A percentile compares a stretch with the other conserved stretches of the same genome.
Conservation (phyloP, 352 stramenopile species). For the Phytopythium vexans region DNA sequence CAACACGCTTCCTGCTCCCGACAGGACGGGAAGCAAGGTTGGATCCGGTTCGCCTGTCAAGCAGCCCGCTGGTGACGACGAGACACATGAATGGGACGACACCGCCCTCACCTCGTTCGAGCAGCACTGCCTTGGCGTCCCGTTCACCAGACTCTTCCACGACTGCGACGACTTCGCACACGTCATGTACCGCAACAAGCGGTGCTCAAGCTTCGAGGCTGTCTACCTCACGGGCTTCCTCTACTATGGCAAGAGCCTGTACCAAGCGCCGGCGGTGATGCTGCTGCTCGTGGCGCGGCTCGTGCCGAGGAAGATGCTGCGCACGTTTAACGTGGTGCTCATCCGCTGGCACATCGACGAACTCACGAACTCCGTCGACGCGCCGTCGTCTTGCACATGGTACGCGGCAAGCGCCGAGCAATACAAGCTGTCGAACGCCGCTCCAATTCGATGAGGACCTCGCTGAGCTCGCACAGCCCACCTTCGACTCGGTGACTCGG, state of each 20-base stretch:
- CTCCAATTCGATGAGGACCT: conserved; percentile 1
- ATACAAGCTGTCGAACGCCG: conserved; percentile 1
- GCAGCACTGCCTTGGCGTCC: conserved; percentile 13
- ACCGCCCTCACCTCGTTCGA: conserved; percentile 13
- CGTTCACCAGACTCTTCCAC: conserved; percentile 16
- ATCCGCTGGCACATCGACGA: conserved; percentile 10
- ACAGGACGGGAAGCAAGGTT: not conserved
- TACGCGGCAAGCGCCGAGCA: conserved; percentile 6
- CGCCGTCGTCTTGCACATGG: conserved; percentile 5
- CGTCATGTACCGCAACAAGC: conserved; percentile 5
- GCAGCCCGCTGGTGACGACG: not conserved
- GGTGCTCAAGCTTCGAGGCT: conserved; percentile 11
- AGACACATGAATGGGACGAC: not conserved
- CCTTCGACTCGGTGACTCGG: no score
- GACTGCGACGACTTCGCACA: conserved; percentile 22
- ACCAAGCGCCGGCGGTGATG: conserved; percentile 14
- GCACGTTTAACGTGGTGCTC: conserved; percentile 27
- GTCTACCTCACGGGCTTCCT: conserved; percentile 18
- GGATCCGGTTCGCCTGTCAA: not conserved
- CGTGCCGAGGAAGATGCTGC: conserved; percentile 18
- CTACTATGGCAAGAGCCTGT: conserved; percentile 16
- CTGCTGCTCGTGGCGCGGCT: conserved; percentile 20
- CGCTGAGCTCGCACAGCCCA: no score
- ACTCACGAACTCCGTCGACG: conserved; percentile 1
- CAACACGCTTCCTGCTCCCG: not conserved